These are phyloP conservation scores for Cordyceps fumosorosea DNA, from an alignment of 2,329 filamentous ascomycete species.

Conservation along the genomic window DNA sequence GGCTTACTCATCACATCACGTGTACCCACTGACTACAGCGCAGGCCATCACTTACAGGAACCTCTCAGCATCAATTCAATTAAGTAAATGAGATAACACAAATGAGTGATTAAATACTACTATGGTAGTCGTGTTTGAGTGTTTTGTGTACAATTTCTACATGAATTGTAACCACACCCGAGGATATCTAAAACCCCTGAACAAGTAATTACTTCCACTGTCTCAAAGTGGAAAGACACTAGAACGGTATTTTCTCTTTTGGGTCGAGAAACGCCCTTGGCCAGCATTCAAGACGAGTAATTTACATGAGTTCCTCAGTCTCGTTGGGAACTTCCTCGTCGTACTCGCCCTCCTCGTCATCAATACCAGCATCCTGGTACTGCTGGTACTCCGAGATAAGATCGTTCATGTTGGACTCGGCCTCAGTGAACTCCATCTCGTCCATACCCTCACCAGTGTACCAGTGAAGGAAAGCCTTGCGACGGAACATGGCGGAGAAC, in stretches of 20 bases:
- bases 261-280: background rate
- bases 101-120: conserved; percentile 19
- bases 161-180: conserved; percentile 26
- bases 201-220: conserved; percentile 26
- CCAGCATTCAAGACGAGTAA: conserved; percentile 7
- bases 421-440: conserved; percentile 99
- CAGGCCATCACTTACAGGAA: conserved; percentile 3
- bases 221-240: conserved; percentile 19
- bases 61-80: background rate
- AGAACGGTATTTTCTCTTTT: background rate
- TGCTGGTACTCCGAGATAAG: conserved; percentile 99
- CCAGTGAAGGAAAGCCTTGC: conserved; percentile 99
- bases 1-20: conserved; percentile 30
- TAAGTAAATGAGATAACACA: conserved; percentile 1
- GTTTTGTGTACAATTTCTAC: conserved; percentile 26
- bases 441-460: conserved; percentile 99
- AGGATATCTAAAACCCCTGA: conserved; percentile 36
- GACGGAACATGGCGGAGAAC: conserved; percentile 99
- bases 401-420: conserved; percentile 99
- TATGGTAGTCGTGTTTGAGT: conserved; percentile 25
- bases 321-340: conserved; percentile 47
- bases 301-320: conserved; percentile 51
- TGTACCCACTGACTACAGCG: conserved; percentile 14
- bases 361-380: conserved; percentile 98
- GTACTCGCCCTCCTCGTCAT: conserved; percentile 69